A percentile compares a stretch with the other conserved stretches of the same genome.
Conservation (phyloP, 257 asterid species). For the Primulina tabacum region DNA sequence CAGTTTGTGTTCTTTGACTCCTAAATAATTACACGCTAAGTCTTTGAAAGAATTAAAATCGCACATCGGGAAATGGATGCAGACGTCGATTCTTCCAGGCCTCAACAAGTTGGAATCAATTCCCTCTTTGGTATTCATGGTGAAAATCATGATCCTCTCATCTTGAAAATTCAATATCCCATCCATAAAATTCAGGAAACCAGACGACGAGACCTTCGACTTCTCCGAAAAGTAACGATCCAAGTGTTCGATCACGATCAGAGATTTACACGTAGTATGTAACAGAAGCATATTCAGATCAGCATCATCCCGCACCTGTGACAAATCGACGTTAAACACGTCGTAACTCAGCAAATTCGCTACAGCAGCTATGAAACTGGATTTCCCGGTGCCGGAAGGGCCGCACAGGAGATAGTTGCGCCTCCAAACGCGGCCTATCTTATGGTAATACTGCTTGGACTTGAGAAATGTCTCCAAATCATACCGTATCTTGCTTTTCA, state of each 20-base stretch:
- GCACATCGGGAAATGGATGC: constrained; percentile 24
- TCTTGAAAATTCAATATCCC: constrained; percentile 27
- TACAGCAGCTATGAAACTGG: constrained; percentile 29
- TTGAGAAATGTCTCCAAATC: constrained; percentile 31
- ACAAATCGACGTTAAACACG: constrained; percentile 26
- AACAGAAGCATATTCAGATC: constrained; percentile 27
- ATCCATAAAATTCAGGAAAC: constrained; percentile 31
- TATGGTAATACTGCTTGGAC: constrained; percentile 30
- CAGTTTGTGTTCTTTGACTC: constrained; percentile 26
- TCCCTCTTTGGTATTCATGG: neutral
- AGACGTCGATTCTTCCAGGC: constrained; percentile 33
- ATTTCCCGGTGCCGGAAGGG: constrained; percentile 33
- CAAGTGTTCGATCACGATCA: constrained; percentile 27
- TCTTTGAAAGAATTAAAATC: constrained; percentile 26
- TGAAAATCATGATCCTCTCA: neutral
- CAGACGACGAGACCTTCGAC: constrained; percentile 18
- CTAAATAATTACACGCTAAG: constrained; percentile 25
- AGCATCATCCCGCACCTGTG: constrained; percentile 20
- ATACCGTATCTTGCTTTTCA: constrained; percentile 26
- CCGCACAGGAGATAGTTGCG: constrained; percentile 33
- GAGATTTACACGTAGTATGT: constrained; percentile 25
- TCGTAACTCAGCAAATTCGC: constrained; percentile 28
- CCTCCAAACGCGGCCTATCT: constrained; percentile 31
- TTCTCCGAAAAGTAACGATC: constrained; percentile 21
- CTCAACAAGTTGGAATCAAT: constrained; percentile 23